A percentile compares a stretch with the other conserved stretches of the same genome.
These are phyloP conservation scores for Plasmodium falciparum DNA, from an alignment of 169 alveolate genomes.

Conservation along the genomic window DNA sequence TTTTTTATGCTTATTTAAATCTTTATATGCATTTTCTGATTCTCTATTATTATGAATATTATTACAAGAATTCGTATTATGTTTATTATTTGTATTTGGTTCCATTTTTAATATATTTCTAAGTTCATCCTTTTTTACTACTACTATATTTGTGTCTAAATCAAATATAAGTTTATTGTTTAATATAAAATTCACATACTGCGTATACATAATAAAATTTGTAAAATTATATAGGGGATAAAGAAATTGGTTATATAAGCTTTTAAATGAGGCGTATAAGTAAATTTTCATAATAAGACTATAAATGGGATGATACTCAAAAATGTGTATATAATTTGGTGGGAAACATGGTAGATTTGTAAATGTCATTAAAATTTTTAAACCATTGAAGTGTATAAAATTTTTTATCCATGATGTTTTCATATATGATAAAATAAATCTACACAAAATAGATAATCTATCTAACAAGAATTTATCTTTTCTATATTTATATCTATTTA, in stretches of 20 bases:
- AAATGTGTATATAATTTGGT: slow-evolving; percentile 60
- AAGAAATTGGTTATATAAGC: slow-evolving; percentile 43
- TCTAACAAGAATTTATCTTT: slow-evolving; percentile 60
- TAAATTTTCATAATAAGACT: slow-evolving; percentile 42
- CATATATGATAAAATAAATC: slow-evolving; percentile 71
- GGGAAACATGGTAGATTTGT: slow-evolving; percentile 43
- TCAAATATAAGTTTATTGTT: slow-evolving; percentile 12
- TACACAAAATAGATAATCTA: slow-evolving; percentile 57
- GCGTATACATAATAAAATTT: slow-evolving; percentile 31
- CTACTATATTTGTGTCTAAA: slow-evolving; percentile 26
- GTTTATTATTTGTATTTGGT: background rate
- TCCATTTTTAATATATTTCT: background rate
- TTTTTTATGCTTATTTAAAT: background rate
- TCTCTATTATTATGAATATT: too few species aligned
- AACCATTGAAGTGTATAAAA: slow-evolving; percentile 47
- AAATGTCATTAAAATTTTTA: slow-evolving; percentile 52
- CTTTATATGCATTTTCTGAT: too few species aligned
- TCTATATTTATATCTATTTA: slow-evolving; percentile 56
- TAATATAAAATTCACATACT: slow-evolving; percentile 4
- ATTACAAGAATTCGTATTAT: background rate
- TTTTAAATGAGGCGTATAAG: slow-evolving; percentile 36
- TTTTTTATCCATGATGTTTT: slow-evolving; percentile 63
- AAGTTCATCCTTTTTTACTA: slow-evolving; percentile 27
- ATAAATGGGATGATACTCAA: slow-evolving; percentile 64
- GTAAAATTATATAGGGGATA: slow-evolving; percentile 56